Base-by-base conservation (phyloP, 108 stramenopile genomes). In the Discostella pseudostelligera region DNA sequence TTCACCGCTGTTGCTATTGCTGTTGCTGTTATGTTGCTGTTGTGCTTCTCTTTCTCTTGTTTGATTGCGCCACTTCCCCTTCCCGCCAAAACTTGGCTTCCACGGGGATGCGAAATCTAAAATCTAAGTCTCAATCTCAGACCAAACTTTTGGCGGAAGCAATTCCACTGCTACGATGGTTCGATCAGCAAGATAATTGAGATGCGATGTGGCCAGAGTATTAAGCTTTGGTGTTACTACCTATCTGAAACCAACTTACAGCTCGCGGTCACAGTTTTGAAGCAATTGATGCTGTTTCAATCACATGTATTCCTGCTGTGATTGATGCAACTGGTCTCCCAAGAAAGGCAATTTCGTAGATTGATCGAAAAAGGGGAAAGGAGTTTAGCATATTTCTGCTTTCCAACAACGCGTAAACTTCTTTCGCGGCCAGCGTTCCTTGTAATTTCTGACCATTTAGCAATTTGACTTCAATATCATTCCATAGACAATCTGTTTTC, bases 371-470 rank as follows among this genome's bases (percentile, higher is more conserved):
- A 20, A 98, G 79, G n/a, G 96, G 97, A 79, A 96, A 98, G 7
- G 59, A 59, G 13, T 72, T 43, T 44, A 84, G 60, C 26, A 85
- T 35, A n/a, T 81, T 76, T 35, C 82, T 70, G 20, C 63, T 59
- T 40, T 84, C 48, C 54, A 98, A 87, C 25, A 95, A 32, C 0
- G 62, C 64, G 63, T 93, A 84, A 0, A 92, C 94, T 69, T 97
- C 94, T 67, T 86, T 74, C 21, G 84, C 64, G 0, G 97, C 92
- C 25, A 82, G 65, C 0, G 94, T 92, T 10, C 96, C 97, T 77
- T 98, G 97, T 28, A 98, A 75, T 72, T 97, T 96, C 65, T 97
- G 96, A 8, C 97, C 97, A 32, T 89, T 79, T 39, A 98, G 69
- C 37, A 97, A 36, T 39, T 94, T 80, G 19, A 44, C 65, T 80